These are phyloP conservation scores for Diplosphaera chodatii DNA, from an alignment of 139 green algal species.

Conservation along the genomic window DNA sequence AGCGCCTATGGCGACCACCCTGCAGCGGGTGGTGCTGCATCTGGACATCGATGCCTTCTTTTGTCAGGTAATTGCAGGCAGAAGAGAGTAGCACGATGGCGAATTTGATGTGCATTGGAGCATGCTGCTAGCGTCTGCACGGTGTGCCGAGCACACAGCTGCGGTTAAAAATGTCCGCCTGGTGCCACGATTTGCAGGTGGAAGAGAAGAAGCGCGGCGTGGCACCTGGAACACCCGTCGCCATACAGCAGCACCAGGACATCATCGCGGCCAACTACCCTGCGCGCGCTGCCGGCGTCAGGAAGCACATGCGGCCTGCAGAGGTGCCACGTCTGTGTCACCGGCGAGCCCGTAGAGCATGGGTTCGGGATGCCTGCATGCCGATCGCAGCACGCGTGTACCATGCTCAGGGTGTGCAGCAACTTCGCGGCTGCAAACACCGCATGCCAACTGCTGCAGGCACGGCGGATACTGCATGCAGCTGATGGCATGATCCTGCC, in stretches of 20 bases:
- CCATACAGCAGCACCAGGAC: slow-evolving; percentile 58
- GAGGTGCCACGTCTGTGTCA: too few species aligned
- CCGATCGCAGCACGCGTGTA: too few species aligned
- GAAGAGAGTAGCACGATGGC: background rate
- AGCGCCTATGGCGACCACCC: too few species aligned
- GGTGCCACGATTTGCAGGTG: too few species aligned
- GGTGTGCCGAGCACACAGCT: too few species aligned
- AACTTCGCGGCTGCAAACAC: too few species aligned
- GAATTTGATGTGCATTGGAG: too few species aligned
- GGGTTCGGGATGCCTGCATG: too few species aligned
- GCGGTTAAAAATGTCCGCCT: too few species aligned
- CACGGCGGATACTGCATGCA: slow-evolving; percentile 22
- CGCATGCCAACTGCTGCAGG: background rate
- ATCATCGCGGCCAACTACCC: slow-evolving; percentile 45
- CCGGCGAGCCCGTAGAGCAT: too few species aligned
- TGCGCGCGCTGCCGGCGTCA: slow-evolving; percentile 39
- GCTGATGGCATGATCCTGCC: slow-evolving; percentile 40
- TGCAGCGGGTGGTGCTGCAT: slow-evolving; percentile 33
- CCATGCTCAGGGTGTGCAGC: too few species aligned
- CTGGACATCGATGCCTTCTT: slow-evolving; percentile 60
- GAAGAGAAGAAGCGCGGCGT: slow-evolving; percentile 34
- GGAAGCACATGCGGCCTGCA: slow-evolving; percentile 48
- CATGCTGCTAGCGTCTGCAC: too few species aligned
- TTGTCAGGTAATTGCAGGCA: slow-evolving; percentile 28
- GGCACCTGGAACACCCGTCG: slow-evolving; percentile 31